These are phyloP conservation scores for Solanum pinnatisectum DNA, from an alignment of 257 asterid genomes.

Conservation along the genomic window DNA sequence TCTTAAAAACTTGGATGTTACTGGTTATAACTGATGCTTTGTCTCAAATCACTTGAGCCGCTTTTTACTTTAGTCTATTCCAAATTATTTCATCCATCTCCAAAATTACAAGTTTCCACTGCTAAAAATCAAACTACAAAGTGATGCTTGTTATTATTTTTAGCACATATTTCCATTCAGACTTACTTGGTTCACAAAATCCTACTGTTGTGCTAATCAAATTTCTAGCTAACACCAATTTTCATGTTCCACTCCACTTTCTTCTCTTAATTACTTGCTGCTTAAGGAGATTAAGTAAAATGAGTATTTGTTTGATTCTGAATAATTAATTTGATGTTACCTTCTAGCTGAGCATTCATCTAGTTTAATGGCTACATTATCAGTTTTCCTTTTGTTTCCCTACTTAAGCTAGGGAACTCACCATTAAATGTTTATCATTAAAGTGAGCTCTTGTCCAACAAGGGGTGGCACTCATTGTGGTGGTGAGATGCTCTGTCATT, in stretches of 20 bases:
- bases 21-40: background rate
- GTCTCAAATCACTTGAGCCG: background rate
- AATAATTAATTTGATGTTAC: background rate
- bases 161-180: background rate
- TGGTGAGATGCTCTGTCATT: background rate
- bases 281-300: background rate
- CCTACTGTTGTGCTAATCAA: background rate
- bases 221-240: background rate
- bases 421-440: background rate
- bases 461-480: background rate
- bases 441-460: background rate
- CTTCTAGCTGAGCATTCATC: background rate
- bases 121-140: background rate
- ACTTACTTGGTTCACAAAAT: background rate
- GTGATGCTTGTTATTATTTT: background rate
- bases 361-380: background rate
- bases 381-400: background rate
- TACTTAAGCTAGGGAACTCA: background rate
- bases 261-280: background rate
- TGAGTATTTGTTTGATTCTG: background rate
- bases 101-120: background rate
- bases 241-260: background rate
- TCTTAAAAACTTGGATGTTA: background rate
- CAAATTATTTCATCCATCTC: background rate
- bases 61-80: background rate